Evolutionary conservation across 2,329 filamentous ascomycete species (phyloP), one percentile per base, ranked within the genome.

Genomic region (Monilinia vaccinii-corymbosi): DNA sequence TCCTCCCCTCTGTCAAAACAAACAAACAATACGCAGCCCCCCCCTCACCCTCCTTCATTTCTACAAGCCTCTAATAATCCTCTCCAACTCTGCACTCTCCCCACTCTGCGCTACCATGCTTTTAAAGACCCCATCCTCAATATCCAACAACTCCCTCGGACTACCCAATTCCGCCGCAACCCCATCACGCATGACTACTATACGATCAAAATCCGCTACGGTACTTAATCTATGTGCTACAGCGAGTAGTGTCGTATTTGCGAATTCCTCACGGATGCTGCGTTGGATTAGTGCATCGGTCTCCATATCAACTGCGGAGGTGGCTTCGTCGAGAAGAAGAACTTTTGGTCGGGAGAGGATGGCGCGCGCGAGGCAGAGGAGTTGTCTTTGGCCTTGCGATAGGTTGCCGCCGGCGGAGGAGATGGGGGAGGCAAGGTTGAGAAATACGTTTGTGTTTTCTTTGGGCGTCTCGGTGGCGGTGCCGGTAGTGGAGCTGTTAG

Each of bases 261-360:
- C 81, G 64, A 89, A 89, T 70, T 89, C 85, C 67, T 87, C 83
- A 38, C 86, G 81, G 66, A 91, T 89, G 56, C 80, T 84, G 14
- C 83, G 81, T 74, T 91, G 87, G 67, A 91, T 91, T 34, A 89
- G 78, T 2, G 79, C 75, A 70, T 91, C 88, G 0, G 87, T 91
- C 44, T 79, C 76, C 84, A 89, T 89, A 72, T 91, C 87, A 7
- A 91, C 87, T 0, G 87, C 86, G 6, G 82, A 86, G 0, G 88
- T 91, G 0, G 88, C 88, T 73, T 91, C 88, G 70, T 91, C 88
- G 3, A 91, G 79, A 1, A 91, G 81, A 79, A 91, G 86, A 64
- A 91, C 82, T 69, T 86, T 86, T 14, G 87, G 87, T 0, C 84
- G 81, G 0, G 82, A 79, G 34, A 89, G 82, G 64, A 90, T 88